Base-by-base conservation (phyloP, 1,139 yeast genomes). In the Geotrichum siamense region DNA sequence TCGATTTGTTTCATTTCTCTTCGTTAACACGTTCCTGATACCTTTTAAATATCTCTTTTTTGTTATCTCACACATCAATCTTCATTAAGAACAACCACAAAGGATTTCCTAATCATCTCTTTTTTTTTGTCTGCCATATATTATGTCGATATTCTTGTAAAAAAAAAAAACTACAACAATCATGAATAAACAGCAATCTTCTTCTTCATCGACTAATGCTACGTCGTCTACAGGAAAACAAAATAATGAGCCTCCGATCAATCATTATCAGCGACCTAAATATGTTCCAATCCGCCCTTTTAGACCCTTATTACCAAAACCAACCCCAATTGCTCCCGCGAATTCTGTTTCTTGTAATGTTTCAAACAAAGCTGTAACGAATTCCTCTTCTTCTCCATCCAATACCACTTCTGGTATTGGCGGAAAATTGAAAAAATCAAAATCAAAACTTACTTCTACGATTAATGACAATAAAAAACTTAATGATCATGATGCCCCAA, bases 241-340 rank as follows among this genome's bases (percentile, higher is more conserved):
- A 13, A 37, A 16, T 17, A n/a, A 5, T n/a, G 22, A 10, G n/a
- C 32, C 21, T n/a, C 40, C 21, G 21, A 22, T 21, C 13, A 4
- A 10, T 20, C 29, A 26, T 33, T 29, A n/a, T 12, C 36, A 10
- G 36, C n/a, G 21, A 27, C 34, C 39, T 12, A 38, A 43, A 19
- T 38, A 38, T 21, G 46, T 43, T 27, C 42, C 42, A 20, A 43
- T 43, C 25, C 32, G 46, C n/a, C 42, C 42, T 8, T 43, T 43
- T 21, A 25, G 46, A 25, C 46, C 46, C 8, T 30, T 43, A 38
- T 23, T 49, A 5, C 40, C 51, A 15, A 42, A 47, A 34, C 48
- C 50, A 19, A 38, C 50, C 23, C 48, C 51, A 50, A 22, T 41
- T 39, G 29, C 49, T 38, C 21, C 34, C 13, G 38, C 44, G 35